These are phyloP conservation scores for Aulographum hederae DNA, from an alignment of 2,329 filamentous ascomycete species.

Conservation along the genomic window DNA sequence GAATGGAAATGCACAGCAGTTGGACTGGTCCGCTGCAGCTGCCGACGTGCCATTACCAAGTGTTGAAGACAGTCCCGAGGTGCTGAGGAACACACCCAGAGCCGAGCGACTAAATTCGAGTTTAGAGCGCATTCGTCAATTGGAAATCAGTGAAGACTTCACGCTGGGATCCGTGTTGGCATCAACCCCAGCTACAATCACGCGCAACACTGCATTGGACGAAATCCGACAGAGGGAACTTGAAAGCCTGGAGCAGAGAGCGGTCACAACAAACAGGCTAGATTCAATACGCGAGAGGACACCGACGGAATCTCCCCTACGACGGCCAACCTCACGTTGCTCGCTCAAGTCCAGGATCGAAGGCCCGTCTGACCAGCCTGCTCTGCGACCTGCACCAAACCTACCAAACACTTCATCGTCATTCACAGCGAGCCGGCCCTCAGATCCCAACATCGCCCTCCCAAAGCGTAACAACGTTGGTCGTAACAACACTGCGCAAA, in stretches of 20 bases:
- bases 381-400: too few species aligned
- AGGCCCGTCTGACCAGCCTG: too few species aligned
- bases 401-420: too few species aligned
- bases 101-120: constrained; percentile 8
- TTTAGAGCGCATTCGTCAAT: constrained; percentile 10
- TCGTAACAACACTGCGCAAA: too few species aligned
- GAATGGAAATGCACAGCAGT: background rate
- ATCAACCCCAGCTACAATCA: constrained; percentile 23
- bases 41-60: constrained; percentile 21
- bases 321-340: background rate
- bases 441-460: too few species aligned
- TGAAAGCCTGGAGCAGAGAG: constrained; percentile 13
- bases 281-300: background rate
- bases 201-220: constrained; percentile 22
- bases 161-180: constrained; percentile 26
- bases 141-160: constrained; percentile 24
- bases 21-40: constrained; percentile 12
- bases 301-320: background rate
- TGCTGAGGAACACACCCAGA: constrained; percentile 6
- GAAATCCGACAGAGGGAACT: constrained; percentile 22
- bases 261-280: constrained; percentile 11
- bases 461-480: too few species aligned
- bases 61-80: constrained; percentile 23
- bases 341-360: background rate
- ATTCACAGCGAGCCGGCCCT: too few species aligned